Conservation (phyloP, 2,329 filamentous ascomycete genomes). For the Colletotrichum tropicale region DNA sequence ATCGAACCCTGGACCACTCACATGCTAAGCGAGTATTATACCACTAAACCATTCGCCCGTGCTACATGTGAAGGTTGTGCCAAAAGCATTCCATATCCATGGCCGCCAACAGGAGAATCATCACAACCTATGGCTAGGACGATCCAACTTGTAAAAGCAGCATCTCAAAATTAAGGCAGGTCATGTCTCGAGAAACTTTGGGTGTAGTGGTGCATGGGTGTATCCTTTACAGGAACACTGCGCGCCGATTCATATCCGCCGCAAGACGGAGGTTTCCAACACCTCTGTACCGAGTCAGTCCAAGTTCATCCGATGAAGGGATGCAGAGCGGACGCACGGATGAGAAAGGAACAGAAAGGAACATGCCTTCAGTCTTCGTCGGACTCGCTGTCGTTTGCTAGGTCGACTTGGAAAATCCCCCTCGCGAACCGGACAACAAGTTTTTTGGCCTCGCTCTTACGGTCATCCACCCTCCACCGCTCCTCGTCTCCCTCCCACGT, state of each 20-base stretch:
- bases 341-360: background rate
- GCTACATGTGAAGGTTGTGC: too few species aligned
- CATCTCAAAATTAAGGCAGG: background rate
- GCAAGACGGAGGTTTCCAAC: background rate
- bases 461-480: background rate
- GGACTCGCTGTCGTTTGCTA: background rate
- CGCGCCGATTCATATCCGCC: background rate
- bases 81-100: background rate
- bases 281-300: background rate
- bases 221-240: background rate
- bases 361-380: background rate
- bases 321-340: background rate
- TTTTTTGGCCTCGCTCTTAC: background rate
- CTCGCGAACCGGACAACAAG: background rate
- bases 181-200: background rate
- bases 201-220: background rate
- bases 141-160: background rate
- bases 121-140: background rate
- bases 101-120: background rate
- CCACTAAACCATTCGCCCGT: slow-evolving; percentile 7
- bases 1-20: slow-evolving; percentile 14
- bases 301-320: background rate
- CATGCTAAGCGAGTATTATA: slow-evolving; percentile 15
- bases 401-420: background rate
- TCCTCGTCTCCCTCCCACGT: background rate